phyloP scores from a whole-genome alignment of 2,329 filamentous ascomycete genomes.

The Alternaria incomplexa region DNA sequence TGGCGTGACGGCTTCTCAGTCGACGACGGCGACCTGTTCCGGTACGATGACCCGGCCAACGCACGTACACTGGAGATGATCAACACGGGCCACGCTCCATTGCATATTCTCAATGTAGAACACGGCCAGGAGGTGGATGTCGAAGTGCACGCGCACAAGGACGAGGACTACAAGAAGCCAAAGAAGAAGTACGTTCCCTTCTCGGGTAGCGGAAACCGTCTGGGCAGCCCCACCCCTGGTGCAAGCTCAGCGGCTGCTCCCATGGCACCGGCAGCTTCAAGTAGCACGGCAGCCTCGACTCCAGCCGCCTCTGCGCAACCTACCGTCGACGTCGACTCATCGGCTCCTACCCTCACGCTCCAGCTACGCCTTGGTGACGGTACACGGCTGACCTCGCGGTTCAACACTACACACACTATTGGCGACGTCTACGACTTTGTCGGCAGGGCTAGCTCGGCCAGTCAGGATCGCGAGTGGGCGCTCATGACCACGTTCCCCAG shows the following conservation, averaged over 20 bases:
- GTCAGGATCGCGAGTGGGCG: slow-evolving; percentile 68
- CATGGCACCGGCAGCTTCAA: slow-evolving; percentile 40
- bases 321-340: slow-evolving; percentile 64
- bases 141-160: slow-evolving; percentile 74
- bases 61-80: slow-evolving; percentile 76
- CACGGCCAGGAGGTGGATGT: slow-evolving; percentile 79
- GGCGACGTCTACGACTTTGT: slow-evolving; percentile 80
- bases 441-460: slow-evolving; percentile 65
- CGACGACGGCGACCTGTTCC: slow-evolving; percentile 77
- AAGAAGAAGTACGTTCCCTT: slow-evolving; percentile 82
- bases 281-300: slow-evolving; percentile 31
- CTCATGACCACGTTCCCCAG: slow-evolving; percentile 84
- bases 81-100: slow-evolving; percentile 74
- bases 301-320: slow-evolving; percentile 48
- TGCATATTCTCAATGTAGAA: slow-evolving; percentile 78
- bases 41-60: slow-evolving; percentile 80
- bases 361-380: slow-evolving; percentile 82
- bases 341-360: slow-evolving; percentile 71
- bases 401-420: slow-evolving; percentile 80
- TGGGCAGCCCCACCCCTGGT: slow-evolving; percentile 79
- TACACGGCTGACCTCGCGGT: slow-evolving; percentile 76
- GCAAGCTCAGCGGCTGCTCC: slow-evolving; percentile 46
- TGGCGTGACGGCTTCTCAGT: slow-evolving; percentile 88
- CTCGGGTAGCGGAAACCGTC: slow-evolving; percentile 70
- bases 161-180: slow-evolving; percentile 74